Evolutionary conservation across 768 basidiomycete species (phyloP).

Genomic region (Lactarius trivialis): DNA sequence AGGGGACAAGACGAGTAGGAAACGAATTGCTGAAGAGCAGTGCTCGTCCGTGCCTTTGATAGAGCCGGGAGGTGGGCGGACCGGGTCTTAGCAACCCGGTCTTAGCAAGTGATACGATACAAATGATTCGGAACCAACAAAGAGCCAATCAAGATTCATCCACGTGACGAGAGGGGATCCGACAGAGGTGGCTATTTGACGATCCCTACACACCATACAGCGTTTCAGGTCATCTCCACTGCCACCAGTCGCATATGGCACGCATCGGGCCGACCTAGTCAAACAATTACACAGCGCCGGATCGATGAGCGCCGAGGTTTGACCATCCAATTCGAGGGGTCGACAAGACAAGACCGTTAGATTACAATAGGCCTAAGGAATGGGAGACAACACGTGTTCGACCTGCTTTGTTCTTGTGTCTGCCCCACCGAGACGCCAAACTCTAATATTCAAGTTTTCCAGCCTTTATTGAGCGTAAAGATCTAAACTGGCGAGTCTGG

Average conservation of each 20-base stretch:
- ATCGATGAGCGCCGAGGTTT: background rate
- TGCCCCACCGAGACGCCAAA: background rate
- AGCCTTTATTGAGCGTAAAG: background rate
- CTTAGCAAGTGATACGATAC: background rate
- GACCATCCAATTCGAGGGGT: background rate
- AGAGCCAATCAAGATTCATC: conserved; percentile 8
- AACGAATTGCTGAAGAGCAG: background rate
- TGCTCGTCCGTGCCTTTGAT: background rate
- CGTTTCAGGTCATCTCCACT: background rate
- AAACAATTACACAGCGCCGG: conserved; percentile 11
- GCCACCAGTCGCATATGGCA: background rate
- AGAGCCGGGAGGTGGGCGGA: conserved; percentile 1
- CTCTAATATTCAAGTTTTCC: conserved; percentile 5
- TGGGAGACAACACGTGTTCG: conserved; percentile 8
- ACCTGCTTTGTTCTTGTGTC: background rate
- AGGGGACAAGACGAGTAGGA: background rate
- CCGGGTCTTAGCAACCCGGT: conserved; percentile 1
- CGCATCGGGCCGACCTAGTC: background rate
- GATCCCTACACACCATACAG: background rate
- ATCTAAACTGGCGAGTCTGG: conserved; percentile 46
- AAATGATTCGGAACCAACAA: conserved; percentile 9
- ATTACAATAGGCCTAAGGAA: conserved; percentile 7
- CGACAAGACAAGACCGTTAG: background rate
- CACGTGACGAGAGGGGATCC: conserved; percentile 14
- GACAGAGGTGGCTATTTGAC: conserved; percentile 14